Evolutionary conservation across 2,329 filamentous ascomycete genomes (phyloP), one percentile per base, ranked within the genome.

Genomic region (Akanthomyces lecanii): DNA sequence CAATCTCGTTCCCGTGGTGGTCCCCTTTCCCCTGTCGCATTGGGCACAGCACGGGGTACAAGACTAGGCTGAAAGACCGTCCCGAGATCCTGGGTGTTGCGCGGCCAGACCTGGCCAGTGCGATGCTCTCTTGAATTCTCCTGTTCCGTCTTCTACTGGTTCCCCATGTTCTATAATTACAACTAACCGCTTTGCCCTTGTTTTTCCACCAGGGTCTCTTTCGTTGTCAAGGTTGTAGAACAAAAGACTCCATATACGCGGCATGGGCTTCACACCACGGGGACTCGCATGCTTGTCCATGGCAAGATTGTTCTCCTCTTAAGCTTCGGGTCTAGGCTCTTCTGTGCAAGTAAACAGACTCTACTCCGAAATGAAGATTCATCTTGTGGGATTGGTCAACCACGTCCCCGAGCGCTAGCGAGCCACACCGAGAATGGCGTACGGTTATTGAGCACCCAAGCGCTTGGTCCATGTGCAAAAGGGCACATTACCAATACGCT

Each of bases 241-340:
- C n/a, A 10, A 1, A 1, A 28, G n/a, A 11, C 42, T 28, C 55
- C 42, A 16, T 57, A 12, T n/a, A 51, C 12, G 48, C 16, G 0
- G 33, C 56, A 51, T 51, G 56, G 56, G 30, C 45, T 40, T 14
- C 16, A 14, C 56, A 59, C 51, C 56, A 59, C 56, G 56, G 51
- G 56, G 45, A 16, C 54, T 28, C 21, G 2, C 14, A 59, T 40
- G 45, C 36, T 40, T 51, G 45, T 28, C 28, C 14, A 59, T 57
- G 28, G 14, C 21, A 50, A 14, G 21, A 28, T 30, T n/a, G 3
- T 40, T 25, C 12, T 12, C 25, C 7, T 28, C 30, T 6, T 28
- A 18, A 28, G 28, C 28, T 6, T 10, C 14, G 16, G 44, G 28
- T 28, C 45, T 50, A 40, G n/a, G 8, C 18, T n/a, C 44, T 28